Base-by-base conservation (phyloP, 108 stramenopile genomes). In the Nitzschia putrida region DNA sequence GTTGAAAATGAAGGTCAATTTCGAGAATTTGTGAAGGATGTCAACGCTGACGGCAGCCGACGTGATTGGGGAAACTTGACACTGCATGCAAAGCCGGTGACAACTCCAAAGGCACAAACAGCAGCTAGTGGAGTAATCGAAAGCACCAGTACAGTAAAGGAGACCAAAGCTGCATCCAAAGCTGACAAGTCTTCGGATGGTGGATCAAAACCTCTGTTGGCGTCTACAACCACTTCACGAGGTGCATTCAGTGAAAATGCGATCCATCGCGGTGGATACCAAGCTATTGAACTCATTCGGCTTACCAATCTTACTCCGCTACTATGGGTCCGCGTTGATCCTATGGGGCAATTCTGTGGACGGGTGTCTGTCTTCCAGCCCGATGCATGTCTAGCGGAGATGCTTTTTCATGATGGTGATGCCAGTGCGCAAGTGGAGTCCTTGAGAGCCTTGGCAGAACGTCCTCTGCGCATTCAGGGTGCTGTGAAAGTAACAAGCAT, bases 351-450 rank as follows among this genome's bases (percentile, higher is more conserved):
- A 16, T 94, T 88, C 56, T 84, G 81, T 53, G 90, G 90, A 4
- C 71, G 82, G 59, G 78, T 94, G 7, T 74, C 88, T 44, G 84
- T 91, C 10, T 85, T 80, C 75, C 90, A 91, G 70, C 93, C 86
- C 63, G 93, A 94, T 79, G 88, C 89, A 37, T 94, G 90, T 41
- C 69, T 91, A 20, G 93, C 87, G 0, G 93, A 94, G 49, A 81
- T 88, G 73, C 65, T 94, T 9, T 94, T 91, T 66, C 90, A 94
- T 60, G 93, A 94, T 51, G 90, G 93, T 20, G 93, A 94, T 58
- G 87, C 93, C 9, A 56, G 77, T 10, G 88, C 85, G 24, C 93
- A 94, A 75, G 80, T 94, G 7, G 90, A 91, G 45, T 85, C 93
- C 20, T 66, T 90, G 14, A 70, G 93, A 49, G 77, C 86, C 13